A percentile compares a stretch with the other conserved stretches of the same genome.
These are phyloP conservation scores for Plasmodium ovale DNA, from an alignment of 169 alveolate genomes.

Conservation along the genomic window DNA sequence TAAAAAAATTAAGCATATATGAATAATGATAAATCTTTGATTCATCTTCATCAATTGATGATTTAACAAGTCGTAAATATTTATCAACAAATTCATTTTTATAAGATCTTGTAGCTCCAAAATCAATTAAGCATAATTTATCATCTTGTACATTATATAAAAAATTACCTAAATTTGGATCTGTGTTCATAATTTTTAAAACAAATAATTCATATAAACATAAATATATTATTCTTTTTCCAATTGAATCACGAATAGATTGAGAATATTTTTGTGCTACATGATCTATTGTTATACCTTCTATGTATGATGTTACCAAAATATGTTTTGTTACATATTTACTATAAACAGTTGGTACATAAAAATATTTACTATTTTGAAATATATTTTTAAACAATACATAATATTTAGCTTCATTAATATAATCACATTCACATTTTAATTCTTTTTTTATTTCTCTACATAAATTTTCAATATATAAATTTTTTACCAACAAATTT, in stretches of 20 bases:
- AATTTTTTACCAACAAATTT: constrained; percentile 79
- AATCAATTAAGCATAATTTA: constrained; percentile 89
- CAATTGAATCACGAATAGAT: constrained; percentile 86
- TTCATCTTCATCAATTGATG: constrained; percentile 80
- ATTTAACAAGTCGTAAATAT: constrained; percentile 87
- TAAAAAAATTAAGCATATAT: constrained; percentile 84
- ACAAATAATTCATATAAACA: constrained; percentile 90
- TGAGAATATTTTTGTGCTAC: constrained; percentile 75
- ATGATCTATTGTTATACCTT: constrained; percentile 79
- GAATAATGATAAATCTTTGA: constrained; percentile 79
- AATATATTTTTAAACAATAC: constrained; percentile 79
- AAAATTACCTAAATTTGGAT: constrained; percentile 94
- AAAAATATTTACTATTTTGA: constrained; percentile 80
- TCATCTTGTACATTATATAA: constrained; percentile 83
- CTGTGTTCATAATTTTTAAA: constrained; percentile 91
- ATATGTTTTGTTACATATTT: constrained; percentile 79
- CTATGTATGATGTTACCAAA: constrained; percentile 83
- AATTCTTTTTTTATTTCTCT: constrained; percentile 82
- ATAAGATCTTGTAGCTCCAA: constrained; percentile 91
- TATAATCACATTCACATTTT: constrained; percentile 84
- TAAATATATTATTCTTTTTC: constrained; percentile 85
- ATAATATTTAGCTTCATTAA: constrained; percentile 86
- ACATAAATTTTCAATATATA: constrained; percentile 81
- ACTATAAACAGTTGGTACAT: constrained; percentile 80
- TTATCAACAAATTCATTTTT: constrained; percentile 85